Evolutionary conservation across 805 yeast genomes (phyloP), one percentile per base, ranked within the genome.

Genomic region (Candida boleticola): DNA sequence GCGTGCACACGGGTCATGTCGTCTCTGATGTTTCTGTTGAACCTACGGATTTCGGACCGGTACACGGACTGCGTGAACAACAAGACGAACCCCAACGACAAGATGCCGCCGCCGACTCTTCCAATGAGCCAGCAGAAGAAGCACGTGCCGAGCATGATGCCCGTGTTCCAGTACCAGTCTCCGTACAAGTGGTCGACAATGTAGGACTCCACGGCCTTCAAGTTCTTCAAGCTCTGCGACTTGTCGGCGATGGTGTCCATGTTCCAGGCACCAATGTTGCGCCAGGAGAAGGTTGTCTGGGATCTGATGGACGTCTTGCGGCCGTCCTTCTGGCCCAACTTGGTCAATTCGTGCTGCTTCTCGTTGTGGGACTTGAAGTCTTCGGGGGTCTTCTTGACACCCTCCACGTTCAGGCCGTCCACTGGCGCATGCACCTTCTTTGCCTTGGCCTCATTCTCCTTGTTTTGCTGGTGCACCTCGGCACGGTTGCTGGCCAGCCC

Each of bases 141-240:
- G 60, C 89, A 85, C 9, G 87, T 80, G 7, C 89, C 89, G 21
- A 83, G 55, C 46, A 83, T 71, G 22, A 82, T 52, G 0, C 80
- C 74, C 22, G 82, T 72, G 66, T 85, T 85, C 76, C 80, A 80
- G 61, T 82, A 85, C 71, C 82, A 74, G 60, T 86, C 95, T 11
- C 83, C 79, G 50, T 74, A 80, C 53, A 83, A 83, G 42, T 76
- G 83, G 60, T 86, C 93, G 39, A 73, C 56, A 30, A 86, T 78
- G 49, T 82, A 86, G 14, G 75, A 68, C 54, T 79, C 80, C 32
- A 84, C 61, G 3, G 64, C 57, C 23, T 65, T 63, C 22, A 60
- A 37, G n/a, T 44, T 42, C 26, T 55, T 38, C 45, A 66, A 56
- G 5, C 59, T 47, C 11, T 52, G 43, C 27, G 29, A 23, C 41